Percentiles rank a stretch among this genome's conserved stretches.
Conservation (phyloP, 441 rosid species). For the Geranium incanum region DNA sequence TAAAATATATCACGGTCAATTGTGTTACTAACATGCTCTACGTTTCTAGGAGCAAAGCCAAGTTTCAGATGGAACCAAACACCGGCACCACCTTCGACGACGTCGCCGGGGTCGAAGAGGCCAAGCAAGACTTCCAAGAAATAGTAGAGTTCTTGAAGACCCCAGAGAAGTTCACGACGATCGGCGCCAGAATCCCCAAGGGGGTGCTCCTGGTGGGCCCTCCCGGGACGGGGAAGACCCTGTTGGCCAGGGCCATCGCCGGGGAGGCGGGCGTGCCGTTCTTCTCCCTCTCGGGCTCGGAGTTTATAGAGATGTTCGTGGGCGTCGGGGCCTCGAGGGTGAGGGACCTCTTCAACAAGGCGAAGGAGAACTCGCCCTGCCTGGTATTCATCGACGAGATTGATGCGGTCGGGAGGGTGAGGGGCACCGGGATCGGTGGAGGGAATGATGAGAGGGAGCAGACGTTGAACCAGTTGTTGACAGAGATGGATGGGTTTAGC, state of each 20-base stretch:
- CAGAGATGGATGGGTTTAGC: slow-evolving; percentile 70
- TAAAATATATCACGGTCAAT: too few relatives aligned
- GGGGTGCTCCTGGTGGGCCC: slow-evolving; percentile 61
- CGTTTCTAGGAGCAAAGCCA: slow-evolving; percentile 59
- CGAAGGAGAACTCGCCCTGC: slow-evolving; percentile 62
- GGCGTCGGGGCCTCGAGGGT: slow-evolving; percentile 76
- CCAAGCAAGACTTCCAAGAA: slow-evolving; percentile 70
- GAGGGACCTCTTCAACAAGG: slow-evolving; percentile 71
- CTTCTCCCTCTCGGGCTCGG: slow-evolving; percentile 63
- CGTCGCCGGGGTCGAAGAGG: slow-evolving; percentile 84
- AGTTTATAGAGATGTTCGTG: slow-evolving; percentile 75
- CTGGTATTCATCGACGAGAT: slow-evolving; percentile 73
- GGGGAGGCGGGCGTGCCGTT: slow-evolving; percentile 80
- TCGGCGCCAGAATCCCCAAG: slow-evolving; percentile 65
- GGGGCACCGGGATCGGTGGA: slow-evolving; percentile 80
- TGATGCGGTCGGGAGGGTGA: slow-evolving; percentile 72
- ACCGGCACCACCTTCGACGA: slow-evolving; percentile 69
- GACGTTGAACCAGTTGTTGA: slow-evolving; percentile 64
- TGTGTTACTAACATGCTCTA: too few relatives aligned
- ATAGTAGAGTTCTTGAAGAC: slow-evolving; percentile 60
- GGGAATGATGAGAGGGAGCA: slow-evolving; percentile 85
- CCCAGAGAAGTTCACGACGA: slow-evolving; percentile 57
- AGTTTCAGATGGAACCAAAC: slow-evolving; percentile 71
- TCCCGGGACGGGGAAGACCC: slow-evolving; percentile 66
- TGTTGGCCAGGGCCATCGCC: slow-evolving; percentile 67